Base-by-base conservation (phyloP, 495 filamentous ascomycete species). In the Podospora fimiseda region DNA sequence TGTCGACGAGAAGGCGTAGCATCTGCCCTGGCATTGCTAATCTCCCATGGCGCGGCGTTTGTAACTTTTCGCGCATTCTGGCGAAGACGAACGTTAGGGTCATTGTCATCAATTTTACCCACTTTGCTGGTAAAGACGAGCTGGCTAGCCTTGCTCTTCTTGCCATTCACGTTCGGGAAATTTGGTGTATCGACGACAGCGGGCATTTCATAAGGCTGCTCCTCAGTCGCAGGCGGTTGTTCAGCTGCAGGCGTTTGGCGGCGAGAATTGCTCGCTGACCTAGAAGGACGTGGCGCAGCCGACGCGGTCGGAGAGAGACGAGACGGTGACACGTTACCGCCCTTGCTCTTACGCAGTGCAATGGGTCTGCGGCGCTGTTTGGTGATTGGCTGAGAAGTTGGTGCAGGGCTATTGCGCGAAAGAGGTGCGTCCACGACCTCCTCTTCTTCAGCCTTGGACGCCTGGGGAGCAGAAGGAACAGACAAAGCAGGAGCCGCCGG, bases 271-370 rank as follows among this genome's bases (percentile, higher is more conserved):
- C 44, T 47, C 14, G 22, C 44, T 22, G 44, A 47, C 21, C 23
- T 20, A 33, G 24, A 7, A 33, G 44, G 23, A 33, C 44, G 44
- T 22, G 44, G 44, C 44, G 57, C 47, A 47, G 46, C 47, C 11
- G 52, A 52, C 20, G 49, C 44, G 45, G 23, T 16, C 20, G 56
- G 42, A 16, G 37, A 27, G 57, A 53, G 53, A 48, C 60, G 54
- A 51, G 69, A 53, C 57, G 63, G 53, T 56, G 67, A 60, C 49
- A 67, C 67, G 38, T 68, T 70, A 48, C 65, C 60, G 62, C 62
- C 61, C 56, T 69, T 74, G 52, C 61, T 63, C 56, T 70, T 74
- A 49, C 60, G 58, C 38, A 59, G 40, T 43, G 60, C 63, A 47
- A 52, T 52, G 41, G 60, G 59, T 21, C 62, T 57, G 24, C 62